A percentile compares a stretch with the other conserved stretches of the same genome.
phyloP scores from a whole-genome alignment of 1,284 basidiomycete genomes.

The Marasmius fiardii region DNA sequence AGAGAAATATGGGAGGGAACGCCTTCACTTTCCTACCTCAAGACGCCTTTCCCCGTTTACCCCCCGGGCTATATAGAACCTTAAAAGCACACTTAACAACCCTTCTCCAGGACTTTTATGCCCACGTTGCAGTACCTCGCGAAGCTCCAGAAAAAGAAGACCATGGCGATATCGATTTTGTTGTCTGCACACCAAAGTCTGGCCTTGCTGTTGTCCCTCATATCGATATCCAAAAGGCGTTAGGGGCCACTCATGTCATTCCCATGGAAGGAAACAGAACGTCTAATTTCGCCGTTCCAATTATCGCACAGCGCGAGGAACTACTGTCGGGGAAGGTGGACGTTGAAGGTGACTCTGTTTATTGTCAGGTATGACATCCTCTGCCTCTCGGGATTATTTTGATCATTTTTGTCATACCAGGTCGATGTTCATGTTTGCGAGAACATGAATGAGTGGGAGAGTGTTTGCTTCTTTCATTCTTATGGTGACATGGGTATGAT shows the following conservation, averaged over 20 bases:
- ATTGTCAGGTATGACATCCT: slow-evolving; percentile 10
- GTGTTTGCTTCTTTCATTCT: slow-evolving; percentile 50
- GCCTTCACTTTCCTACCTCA: slow-evolving; percentile 40
- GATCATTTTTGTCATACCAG: slow-evolving; percentile 33
- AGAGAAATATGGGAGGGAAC: slow-evolving; percentile 57
- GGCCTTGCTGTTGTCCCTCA: slow-evolving; percentile 29
- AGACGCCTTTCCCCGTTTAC: slow-evolving; percentile 34
- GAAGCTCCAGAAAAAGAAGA: slow-evolving; percentile 63
- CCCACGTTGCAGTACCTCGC: slow-evolving; percentile 45
- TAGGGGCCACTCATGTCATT: slow-evolving; percentile 49
- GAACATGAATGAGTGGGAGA: slow-evolving; percentile 44
- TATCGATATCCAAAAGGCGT: slow-evolving; percentile 34
- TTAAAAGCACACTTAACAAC: slow-evolving; percentile 44
- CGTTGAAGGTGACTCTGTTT: slow-evolving; percentile 3
- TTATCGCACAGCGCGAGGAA: slow-evolving; percentile 26
- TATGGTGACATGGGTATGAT: slow-evolving; percentile 74
- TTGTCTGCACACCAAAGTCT: slow-evolving; percentile 31
- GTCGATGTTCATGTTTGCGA: slow-evolving; percentile 61
- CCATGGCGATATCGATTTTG: slow-evolving; percentile 65
- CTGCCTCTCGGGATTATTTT: neutral
- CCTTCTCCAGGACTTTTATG: slow-evolving; percentile 42
- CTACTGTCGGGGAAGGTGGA: slow-evolving; percentile 22
- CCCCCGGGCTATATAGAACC: slow-evolving; percentile 43
- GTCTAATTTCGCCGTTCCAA: slow-evolving; percentile 58
- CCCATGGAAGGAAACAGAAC: slow-evolving; percentile 48